Evolutionary conservation across 1,284 basidiomycete species (phyloP).

Genomic region (Cystobasidium pallidum): DNA sequence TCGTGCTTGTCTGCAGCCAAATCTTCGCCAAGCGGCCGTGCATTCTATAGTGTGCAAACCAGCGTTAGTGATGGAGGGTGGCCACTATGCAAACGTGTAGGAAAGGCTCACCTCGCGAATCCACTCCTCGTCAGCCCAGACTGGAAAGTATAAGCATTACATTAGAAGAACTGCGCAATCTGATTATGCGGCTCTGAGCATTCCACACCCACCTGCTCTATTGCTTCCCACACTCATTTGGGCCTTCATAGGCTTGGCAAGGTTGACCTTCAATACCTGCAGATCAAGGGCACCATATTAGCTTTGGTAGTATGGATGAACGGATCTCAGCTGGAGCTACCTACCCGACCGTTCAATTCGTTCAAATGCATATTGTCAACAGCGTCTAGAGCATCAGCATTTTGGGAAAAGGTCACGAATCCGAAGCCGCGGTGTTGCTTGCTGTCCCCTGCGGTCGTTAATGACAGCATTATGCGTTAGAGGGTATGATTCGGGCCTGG

Average conservation of each 20-base stretch:
- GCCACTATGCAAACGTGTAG: conserved; percentile 1
- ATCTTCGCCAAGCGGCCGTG: conserved; percentile 32
- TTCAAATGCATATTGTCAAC: conserved; percentile 56
- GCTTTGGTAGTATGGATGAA: too few relatives aligned
- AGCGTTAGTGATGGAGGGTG: not conserved
- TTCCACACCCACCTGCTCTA: conserved; percentile 47
- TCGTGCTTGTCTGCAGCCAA: conserved; percentile 36
- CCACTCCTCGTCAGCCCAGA: conserved; percentile 53
- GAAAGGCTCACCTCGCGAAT: conserved; percentile 44
- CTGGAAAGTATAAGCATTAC: conserved; percentile 35
- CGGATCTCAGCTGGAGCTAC: not conserved
- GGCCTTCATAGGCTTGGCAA: conserved; percentile 51
- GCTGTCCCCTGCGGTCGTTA: conserved; percentile 8
- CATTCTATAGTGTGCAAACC: not conserved
- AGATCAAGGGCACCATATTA: too few relatives aligned
- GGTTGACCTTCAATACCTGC: conserved; percentile 50
- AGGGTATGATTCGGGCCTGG: not conserved
- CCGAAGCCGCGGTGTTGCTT: conserved; percentile 52
- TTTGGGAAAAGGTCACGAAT: conserved; percentile 51
- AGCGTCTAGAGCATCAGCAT: conserved; percentile 51
- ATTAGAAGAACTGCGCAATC: not conserved
- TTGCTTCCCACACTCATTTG: conserved; percentile 43
- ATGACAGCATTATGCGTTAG: not conserved
- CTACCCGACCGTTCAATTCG: conserved; percentile 46
- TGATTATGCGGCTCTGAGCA: not conserved